phyloP scores from a whole-genome alignment of 495 filamentous ascomycete genomes.

The Podospora fimiseda region DNA sequence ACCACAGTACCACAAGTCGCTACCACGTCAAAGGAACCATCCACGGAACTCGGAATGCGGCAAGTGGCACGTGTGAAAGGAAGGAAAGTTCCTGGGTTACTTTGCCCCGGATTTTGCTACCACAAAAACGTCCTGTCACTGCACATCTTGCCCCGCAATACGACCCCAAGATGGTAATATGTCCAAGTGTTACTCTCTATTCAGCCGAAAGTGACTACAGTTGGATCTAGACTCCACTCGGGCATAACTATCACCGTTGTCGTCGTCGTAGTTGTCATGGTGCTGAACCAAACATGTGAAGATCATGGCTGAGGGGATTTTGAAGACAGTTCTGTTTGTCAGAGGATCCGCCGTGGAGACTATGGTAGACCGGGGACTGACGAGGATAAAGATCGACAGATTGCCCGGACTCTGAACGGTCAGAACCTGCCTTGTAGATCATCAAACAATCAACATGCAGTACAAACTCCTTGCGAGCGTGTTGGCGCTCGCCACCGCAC shows the following conservation, averaged over 20 bases:
- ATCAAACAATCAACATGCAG: no score
- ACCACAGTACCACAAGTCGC: constrained; percentile 7
- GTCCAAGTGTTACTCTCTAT: constrained; percentile 3
- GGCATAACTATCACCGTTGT: background rate
- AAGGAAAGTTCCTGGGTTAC: constrained; percentile 1
- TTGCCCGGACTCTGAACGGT: background rate
- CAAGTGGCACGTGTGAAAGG: constrained; percentile 8
- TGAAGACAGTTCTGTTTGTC: background rate
- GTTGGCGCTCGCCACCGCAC: constrained; percentile 10
- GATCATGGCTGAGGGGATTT: background rate
- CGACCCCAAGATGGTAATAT: background rate
- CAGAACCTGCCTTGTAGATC: no score
- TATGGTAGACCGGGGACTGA: background rate
- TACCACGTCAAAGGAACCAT: constrained; percentile 2
- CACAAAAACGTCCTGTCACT: constrained; percentile 1
- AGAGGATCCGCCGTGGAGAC: background rate
- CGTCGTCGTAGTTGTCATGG: background rate
- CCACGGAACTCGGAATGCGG: constrained; percentile 7
- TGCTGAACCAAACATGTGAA: background rate
- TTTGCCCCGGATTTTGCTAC: constrained; percentile 4
- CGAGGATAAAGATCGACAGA: constrained; percentile 1
- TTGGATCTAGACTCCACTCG: background rate
- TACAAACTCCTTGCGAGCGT: constrained; percentile 7
- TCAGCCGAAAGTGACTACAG: background rate
- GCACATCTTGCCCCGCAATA: constrained; percentile 8